Percentiles rank a stretch among this genome's conserved stretches.
Conservation (phyloP, 1,284 basidiomycete genomes). For the Ustilago tritici region DNA sequence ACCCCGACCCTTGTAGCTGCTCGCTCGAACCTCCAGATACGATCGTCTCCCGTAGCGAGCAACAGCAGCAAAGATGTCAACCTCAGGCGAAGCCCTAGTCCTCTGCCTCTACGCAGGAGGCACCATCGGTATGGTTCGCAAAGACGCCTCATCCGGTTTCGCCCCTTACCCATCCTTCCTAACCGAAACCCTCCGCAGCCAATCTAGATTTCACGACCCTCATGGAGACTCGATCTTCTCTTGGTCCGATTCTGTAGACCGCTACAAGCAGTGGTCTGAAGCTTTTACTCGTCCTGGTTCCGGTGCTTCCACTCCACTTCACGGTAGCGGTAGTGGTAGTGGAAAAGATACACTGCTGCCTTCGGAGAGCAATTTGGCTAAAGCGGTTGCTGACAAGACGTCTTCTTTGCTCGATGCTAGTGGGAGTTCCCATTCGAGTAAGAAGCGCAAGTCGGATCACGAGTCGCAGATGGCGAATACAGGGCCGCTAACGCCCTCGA, state of each 20-base stretch:
- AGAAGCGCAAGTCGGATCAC: conserved; percentile 29
- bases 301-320: conserved; percentile 46
- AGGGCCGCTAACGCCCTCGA: conserved; percentile 26
- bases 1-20: background rate
- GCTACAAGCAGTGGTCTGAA: conserved; percentile 64
- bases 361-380: conserved; percentile 12
- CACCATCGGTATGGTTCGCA: conserved; percentile 74
- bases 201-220: conserved; percentile 86
- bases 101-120: conserved; percentile 86
- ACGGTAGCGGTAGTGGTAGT: conserved; percentile 1
- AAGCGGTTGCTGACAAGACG: conserved; percentile 26
- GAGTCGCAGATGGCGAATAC: background rate
- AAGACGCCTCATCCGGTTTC: conserved; percentile 76
- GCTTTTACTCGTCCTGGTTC: conserved; percentile 54
- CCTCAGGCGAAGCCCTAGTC: conserved; percentile 72
- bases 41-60: background rate
- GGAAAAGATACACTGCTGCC: conserved; percentile 6
- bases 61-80: conserved; percentile 23
- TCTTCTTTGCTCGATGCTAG: conserved; percentile 12
- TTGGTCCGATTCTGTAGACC: conserved; percentile 62
- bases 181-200: conserved; percentile 79
- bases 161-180: conserved; percentile 88
- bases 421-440: conserved; percentile 10
- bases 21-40: background rate
- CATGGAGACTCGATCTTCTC: conserved; percentile 62